Base-by-base conservation (phyloP, 805 yeast species). In the Metschnikowia henanensis region DNA sequence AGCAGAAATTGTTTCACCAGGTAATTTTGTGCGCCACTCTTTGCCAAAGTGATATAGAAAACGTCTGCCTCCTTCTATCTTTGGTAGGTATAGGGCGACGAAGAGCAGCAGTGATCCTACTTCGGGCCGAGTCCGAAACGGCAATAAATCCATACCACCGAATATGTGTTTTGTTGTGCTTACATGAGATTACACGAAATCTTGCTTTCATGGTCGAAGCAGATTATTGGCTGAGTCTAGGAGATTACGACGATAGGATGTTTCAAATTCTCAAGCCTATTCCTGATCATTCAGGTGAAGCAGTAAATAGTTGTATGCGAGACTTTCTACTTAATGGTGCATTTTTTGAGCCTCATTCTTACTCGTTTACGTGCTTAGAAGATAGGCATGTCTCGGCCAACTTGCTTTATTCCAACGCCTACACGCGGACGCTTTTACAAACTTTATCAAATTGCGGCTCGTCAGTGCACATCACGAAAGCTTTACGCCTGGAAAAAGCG, bases 31-130 rank as follows among this genome's bases (percentile, higher is more conserved):
- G 35, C 20, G 20, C 38, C 23, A 25, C 38, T 7, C 35, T 39
- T 15, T 49, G 51, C 33, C 30, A 13, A 8, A 19, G 32, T 8
- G 43, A 39, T n/a, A 16, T 34, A 12, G 53, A 49, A 5, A 30
- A 30, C n/a, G 12, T 44, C 18, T 26, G 34, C 18, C 35, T 43
- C 15, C 37, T 39, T 20, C 29, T 49, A 22, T 40, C 53, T 7
- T 40, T 49, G 25, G 45, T 35, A 12, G 49, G 35, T 6, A 30
- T 49, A 12, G 53, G 53, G n/a, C 39, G 53, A 23, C 31, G 15
- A 21, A 37, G 33, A 16, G 30, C 37, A 16, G 53, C 51, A 5
- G 39, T 43, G 4, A 28, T 38, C 6, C 30, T 47, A 10, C 53
- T 49, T 21, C 36, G 39, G n/a, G 35, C 39, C 9, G 35, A 37